A percentile compares a stretch with the other conserved stretches of the same genome.
Conservation (phyloP, 2,329 filamentous ascomycete species). For the Calonectria hawksworthii region DNA sequence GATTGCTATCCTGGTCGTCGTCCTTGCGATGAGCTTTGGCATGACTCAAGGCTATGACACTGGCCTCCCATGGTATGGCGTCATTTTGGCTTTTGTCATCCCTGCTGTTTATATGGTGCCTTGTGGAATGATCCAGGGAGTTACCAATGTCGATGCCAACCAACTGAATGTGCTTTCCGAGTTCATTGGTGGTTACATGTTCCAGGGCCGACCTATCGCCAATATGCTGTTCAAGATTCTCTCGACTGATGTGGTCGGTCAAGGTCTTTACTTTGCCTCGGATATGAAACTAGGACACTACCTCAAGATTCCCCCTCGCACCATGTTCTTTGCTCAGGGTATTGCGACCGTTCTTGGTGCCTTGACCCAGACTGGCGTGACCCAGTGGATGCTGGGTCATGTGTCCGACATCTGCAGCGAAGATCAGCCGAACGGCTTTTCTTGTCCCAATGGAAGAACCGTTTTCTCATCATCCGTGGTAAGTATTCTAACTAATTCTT, state of each 20-base stretch:
- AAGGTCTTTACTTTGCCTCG: conserved; percentile 13
- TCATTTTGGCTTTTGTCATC: conserved; percentile 18
- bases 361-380: conserved; percentile 18
- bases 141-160: conserved; percentile 63
- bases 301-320: conserved; percentile 17
- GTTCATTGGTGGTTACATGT: conserved; percentile 64
- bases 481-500: neutral
- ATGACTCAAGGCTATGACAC: conserved; percentile 52
- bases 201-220: conserved; percentile 61
- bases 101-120: conserved; percentile 53
- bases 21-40: conserved; percentile 64
- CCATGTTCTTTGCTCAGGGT: conserved; percentile 21
- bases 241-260: conserved; percentile 12
- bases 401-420: conserved; percentile 12
- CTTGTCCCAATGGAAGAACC: conserved; percentile 19
- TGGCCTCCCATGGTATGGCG: conserved; percentile 57
- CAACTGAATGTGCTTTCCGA: conserved; percentile 65
- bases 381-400: conserved; percentile 20
- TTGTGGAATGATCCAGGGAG: conserved; percentile 59
- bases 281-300: conserved; percentile 26
- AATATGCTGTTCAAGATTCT: conserved; percentile 64
- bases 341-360: conserved; percentile 10
- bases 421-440: conserved; percentile 21
- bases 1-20: conserved; percentile 45
- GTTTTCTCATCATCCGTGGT: conserved; percentile 20